These are phyloP conservation scores for Sarcodon sp. DNA, from an alignment of 768 basidiomycete species.

Conservation along the genomic window DNA sequence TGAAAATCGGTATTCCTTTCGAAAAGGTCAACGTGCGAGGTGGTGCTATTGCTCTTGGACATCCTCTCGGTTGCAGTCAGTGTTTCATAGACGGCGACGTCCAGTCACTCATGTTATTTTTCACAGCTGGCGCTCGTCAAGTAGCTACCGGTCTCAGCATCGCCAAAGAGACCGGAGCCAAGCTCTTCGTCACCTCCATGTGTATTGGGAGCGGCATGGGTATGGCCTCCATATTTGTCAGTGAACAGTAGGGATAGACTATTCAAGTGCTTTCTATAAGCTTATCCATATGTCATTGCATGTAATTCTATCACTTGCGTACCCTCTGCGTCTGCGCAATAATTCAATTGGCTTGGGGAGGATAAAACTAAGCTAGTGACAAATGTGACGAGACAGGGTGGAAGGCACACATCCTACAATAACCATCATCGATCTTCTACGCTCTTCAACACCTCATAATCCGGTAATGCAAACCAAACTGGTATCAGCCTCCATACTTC, in stretches of 20 bases:
- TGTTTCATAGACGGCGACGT: slow-evolving; percentile 10
- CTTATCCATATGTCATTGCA: background rate
- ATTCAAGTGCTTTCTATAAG: background rate
- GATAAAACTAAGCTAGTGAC: no score
- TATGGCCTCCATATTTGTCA: slow-evolving; percentile 80
- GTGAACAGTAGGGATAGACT: slow-evolving; percentile 44
- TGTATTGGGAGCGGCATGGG: slow-evolving; percentile 88
- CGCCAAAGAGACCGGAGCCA: slow-evolving; percentile 61
- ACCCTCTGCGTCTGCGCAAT: background rate
- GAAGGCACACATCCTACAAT: no score
- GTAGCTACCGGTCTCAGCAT: slow-evolving; percentile 76
- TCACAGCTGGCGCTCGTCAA: slow-evolving; percentile 66
- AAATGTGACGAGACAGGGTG: no score
- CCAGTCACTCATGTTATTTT: background rate
- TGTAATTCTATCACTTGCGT: no score
- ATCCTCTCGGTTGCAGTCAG: slow-evolving; percentile 77
- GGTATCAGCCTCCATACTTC: slow-evolving; percentile 53
- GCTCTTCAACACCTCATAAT: background rate
- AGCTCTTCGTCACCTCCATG: slow-evolving; percentile 85
- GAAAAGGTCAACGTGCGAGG: slow-evolving; percentile 82
- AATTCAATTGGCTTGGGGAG: no score
- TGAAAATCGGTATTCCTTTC: slow-evolving; percentile 55
- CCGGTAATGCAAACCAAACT: slow-evolving; percentile 44
- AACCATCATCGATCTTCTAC: background rate
- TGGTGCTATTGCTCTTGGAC: slow-evolving; percentile 83